A percentile compares a stretch with the other conserved stretches of the same genome.
phyloP scores from a whole-genome alignment of 441 rosid species.

The Erodium chrysanthum region DNA sequence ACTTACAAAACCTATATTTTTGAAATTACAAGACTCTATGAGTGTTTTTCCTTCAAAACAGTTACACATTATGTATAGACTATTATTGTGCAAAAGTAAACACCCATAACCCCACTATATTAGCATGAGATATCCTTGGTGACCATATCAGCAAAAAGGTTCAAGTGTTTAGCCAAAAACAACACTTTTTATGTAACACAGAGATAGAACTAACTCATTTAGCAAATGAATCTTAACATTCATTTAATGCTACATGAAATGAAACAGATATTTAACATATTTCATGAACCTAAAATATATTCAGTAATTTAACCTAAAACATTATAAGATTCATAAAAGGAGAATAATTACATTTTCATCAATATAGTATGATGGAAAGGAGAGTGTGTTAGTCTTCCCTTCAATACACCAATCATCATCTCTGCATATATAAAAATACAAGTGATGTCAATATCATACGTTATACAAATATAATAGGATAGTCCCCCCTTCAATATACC shows the following conservation, averaged over 20 bases:
- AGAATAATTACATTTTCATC: conserved; percentile 77
- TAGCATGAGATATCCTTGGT: not conserved
- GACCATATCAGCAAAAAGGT: conserved; percentile 2
- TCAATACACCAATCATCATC: conserved; percentile 79
- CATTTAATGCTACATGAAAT: conserved; percentile 5
- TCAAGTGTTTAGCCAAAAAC: not conserved
- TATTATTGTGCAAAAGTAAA: not conserved
- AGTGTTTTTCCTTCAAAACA: not conserved
- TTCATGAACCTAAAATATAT: not conserved
- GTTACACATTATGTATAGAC: conserved; percentile 3
- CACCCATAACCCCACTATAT: not conserved
- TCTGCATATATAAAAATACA: conserved; percentile 39
- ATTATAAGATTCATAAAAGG: conserved; percentile 14
- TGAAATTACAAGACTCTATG: not conserved
- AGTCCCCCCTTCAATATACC: conserved; percentile 46
- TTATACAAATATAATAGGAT: not conserved
- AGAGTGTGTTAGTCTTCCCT: conserved; percentile 53
- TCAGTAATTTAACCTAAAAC: conserved; percentile 8
- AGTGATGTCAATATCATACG: conserved; percentile 8
- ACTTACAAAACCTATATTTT: conserved; percentile 8
- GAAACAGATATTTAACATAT: not conserved
- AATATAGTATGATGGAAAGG: conserved; percentile 87
- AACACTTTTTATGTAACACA: not conserved
- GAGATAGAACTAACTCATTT: not conserved
- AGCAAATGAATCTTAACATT: not conserved